Base-by-base conservation (phyloP, 2,329 filamentous ascomycete species). In the Trichoderma oligosporum region DNA sequence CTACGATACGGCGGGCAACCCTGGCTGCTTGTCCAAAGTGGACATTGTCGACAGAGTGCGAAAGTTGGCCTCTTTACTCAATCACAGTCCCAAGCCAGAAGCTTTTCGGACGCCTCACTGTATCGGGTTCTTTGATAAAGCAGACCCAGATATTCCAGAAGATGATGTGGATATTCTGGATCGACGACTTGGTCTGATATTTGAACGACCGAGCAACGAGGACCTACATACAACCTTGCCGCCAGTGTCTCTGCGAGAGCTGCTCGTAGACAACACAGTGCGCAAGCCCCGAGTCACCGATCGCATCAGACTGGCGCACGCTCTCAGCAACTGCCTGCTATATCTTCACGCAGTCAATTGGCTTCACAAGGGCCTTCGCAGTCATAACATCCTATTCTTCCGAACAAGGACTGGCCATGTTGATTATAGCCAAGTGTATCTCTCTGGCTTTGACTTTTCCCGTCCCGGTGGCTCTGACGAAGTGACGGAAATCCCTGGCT, bases 351-450 rank as follows among this genome's bases (percentile, higher is more conserved):
- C 78, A 2, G 78, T 82, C 1, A 76, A 81, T 59, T 83, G 80
- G 80, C 71, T 83, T 5, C 81, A 83, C 70, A 83, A 84, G 62
- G 79, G 79, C n/a, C 70, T 83, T 4, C 76, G 80, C 11, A 77
- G 75, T 57, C 70, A 78, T 55, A 82, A 81, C 63, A 72, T 83
- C 27, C 65, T 83, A 9, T 81, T 83, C 65, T 81, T 81, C 64
- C 68, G 68, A 29, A 60, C 63, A 25, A 57, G 57, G 25, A 44
- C 58, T 20, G 68, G 66, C 59, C 54, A 60, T 20, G 68, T 77
- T 39, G 69, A 76, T 57, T 75, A 73, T 56, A 61, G 62, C 8
- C 66, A 70, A 29, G 78, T 78, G 0, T 76, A 73, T 59, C 69
- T 82, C 36, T 78, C 75, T 1, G 80, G 80, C 31, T 83, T 83